These are phyloP conservation scores for Acanthamoeba lenticulata DNA, from an alignment of 208 protist genomes.

Conservation along the genomic window DNA sequence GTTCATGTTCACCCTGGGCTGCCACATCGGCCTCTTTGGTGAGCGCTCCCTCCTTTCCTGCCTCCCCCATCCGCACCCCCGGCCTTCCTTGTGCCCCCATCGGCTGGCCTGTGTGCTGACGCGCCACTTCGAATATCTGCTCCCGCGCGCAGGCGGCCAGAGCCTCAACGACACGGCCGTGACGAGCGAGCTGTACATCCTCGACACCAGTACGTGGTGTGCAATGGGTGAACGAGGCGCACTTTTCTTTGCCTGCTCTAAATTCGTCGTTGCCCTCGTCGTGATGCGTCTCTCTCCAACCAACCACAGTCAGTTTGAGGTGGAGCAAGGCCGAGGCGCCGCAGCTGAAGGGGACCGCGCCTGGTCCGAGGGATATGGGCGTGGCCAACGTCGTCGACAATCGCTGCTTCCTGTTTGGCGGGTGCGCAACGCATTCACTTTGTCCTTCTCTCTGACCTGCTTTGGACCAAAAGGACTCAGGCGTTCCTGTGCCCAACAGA, in stretches of 20 bases:
- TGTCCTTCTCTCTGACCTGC: neutral
- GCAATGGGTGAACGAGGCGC: too few relatives aligned
- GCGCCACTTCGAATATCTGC: too few relatives aligned
- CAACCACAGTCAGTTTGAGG: neutral
- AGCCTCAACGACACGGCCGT: neutral
- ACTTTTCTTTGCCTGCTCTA: neutral
- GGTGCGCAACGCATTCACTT: neutral
- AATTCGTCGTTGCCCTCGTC: neutral
- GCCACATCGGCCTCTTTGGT: conserved; percentile 6
- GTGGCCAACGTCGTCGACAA: neutral
- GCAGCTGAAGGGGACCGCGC: neutral
- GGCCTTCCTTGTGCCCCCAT: neutral
- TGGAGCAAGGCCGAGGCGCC: neutral
- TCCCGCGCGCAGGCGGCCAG: neutral
- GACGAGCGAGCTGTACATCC: neutral
- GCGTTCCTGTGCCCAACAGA: neutral
- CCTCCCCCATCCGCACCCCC: neutral
- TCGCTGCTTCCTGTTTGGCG: neutral
- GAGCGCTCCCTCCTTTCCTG: neutral
- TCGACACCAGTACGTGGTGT: neutral
- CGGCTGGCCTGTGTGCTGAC: neutral
- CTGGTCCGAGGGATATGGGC: conserved; percentile 25
- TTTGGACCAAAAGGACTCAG: neutral
- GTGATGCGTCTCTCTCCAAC: too few relatives aligned
- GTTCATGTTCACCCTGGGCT: conserved; percentile 1